A percentile compares a stretch with the other conserved stretches of the same genome.
These are phyloP conservation scores for Candida tammaniensis DNA, from an alignment of 805 yeast genomes.

Conservation along the genomic window DNA sequence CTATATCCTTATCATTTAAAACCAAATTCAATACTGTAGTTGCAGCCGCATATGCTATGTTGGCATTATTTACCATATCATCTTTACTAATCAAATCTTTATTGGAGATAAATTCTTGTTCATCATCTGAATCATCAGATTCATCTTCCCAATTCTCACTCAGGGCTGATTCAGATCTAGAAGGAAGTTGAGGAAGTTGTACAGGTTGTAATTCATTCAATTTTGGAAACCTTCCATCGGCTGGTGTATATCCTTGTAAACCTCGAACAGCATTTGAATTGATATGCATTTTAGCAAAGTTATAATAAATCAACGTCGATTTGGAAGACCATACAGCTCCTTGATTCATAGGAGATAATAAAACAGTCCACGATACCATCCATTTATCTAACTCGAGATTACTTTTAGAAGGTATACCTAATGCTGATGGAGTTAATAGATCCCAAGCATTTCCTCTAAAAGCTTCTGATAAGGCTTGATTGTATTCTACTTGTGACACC, in stretches of 20 bases:
- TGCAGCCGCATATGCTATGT: constrained; percentile 62
- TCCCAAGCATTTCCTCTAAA: constrained; percentile 62
- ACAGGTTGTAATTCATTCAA: constrained; percentile 21
- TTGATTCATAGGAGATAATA: constrained; percentile 57
- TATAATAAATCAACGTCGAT: constrained; percentile 66
- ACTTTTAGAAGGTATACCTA: constrained; percentile 67
- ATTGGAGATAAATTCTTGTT: constrained; percentile 32
- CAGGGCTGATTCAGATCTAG: background rate
- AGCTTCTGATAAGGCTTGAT: constrained; percentile 58
- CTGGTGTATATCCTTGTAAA: constrained; percentile 27
- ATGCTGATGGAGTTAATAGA: constrained; percentile 53
- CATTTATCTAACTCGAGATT: constrained; percentile 68
- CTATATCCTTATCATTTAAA: constrained; percentile 56
- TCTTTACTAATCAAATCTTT: constrained; percentile 31
- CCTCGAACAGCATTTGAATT: constrained; percentile 51
- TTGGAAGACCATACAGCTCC: constrained; percentile 64
- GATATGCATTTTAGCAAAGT: constrained; percentile 73
- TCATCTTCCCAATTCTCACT: constrained; percentile 13
- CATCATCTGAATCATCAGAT: constrained; percentile 17
- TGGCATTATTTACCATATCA: constrained; percentile 35
- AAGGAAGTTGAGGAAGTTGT: background rate
- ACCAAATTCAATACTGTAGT: constrained; percentile 58
- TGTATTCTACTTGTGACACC: constrained; percentile 66
- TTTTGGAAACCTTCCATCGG: constrained; percentile 28
- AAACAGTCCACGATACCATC: constrained; percentile 80